Evolutionary conservation across 257 asterid species (phyloP), one percentile per base, ranked within the genome.

Genomic region (Ligustrum vulgare): DNA sequence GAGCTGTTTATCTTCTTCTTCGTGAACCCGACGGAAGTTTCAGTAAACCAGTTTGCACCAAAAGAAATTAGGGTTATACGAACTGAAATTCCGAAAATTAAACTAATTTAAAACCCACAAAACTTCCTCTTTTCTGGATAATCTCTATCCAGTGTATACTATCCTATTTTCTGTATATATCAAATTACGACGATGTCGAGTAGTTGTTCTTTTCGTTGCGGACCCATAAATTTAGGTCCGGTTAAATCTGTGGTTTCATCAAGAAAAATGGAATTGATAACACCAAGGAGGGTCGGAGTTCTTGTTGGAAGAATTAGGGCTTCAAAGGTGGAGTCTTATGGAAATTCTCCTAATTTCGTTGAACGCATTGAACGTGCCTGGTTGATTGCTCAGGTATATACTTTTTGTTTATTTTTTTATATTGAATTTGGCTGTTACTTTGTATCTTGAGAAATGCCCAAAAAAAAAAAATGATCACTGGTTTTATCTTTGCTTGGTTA

Each of bases 301-400:
- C 25, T 9, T 23, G 35, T 10, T 3, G 73, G 62, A 32, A 25
- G 73, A 70, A 76, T 89, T n/a, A 86, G 91, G 70, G 96, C 98
- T 80, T 87, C 98, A 33, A 76, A 43, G 79, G 91, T 94, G 86
- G 97, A 90, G 49, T 87, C 94, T 11, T 78, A 75, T 18, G 97
- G 84, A 82, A 84, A 87, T 70, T 84, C 92, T 15, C 65, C 84
- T 35, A 83, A 84, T 77, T 88, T 90, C 73, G 78, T 70, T 70
- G 70, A 89, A 12, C 94, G 97, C 72, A 89, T 92, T 87, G 98
- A 94, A 70, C 97, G 89, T 4, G 90, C 95, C 28, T 94, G 98
- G 98, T 81, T 92, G 84, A 94, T 94, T 81, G 87, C 98, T 72
- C 88, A 92, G 96, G 97, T 92, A 69, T 43, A 1, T 64, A 63